Conservation (phyloP, 148 eudicot species). For the Chenopodium quinoa region DNA sequence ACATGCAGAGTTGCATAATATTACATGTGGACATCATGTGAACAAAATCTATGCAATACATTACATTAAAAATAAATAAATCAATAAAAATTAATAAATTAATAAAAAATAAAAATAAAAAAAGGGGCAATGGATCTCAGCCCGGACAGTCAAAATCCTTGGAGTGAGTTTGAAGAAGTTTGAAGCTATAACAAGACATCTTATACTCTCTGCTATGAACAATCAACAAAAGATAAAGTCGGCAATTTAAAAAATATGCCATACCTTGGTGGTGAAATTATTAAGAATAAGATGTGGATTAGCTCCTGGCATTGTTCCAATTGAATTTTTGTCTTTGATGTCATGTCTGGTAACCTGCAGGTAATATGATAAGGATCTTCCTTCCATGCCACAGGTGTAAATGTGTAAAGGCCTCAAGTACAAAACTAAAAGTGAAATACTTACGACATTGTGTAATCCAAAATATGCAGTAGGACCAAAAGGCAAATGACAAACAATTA, state of each 20-base stretch:
- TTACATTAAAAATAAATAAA: no score
- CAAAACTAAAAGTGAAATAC: conserved; percentile 28
- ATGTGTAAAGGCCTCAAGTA: conserved; percentile 4
- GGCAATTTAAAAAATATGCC: not conserved
- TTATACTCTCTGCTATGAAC: not conserved
- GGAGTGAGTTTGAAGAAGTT: not conserved
- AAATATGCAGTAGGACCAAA: conserved; percentile 98
- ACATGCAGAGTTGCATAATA: not conserved
- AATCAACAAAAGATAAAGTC: not conserved
- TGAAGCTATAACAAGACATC: not conserved
- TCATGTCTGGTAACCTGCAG: conserved; percentile 93
- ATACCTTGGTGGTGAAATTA: conserved; percentile 80
- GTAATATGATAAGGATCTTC: conserved; percentile 17
- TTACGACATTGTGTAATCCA: conserved; percentile 85
- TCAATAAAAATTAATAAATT: no score
- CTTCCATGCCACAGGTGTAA: conserved; percentile 2
- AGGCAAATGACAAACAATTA: conserved; percentile 84
- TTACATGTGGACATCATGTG: not conserved
- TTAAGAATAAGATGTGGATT: conserved; percentile 83
- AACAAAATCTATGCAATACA: not conserved
- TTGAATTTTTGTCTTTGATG: conserved; percentile 85
- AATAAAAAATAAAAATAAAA: not conserved
- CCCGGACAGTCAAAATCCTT: not conserved
- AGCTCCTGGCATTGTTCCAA: conserved; percentile 94
- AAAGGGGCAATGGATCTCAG: not conserved